Evolutionary conservation across 805 yeast species (phyloP).

Genomic region (Candida suzukii): DNA sequence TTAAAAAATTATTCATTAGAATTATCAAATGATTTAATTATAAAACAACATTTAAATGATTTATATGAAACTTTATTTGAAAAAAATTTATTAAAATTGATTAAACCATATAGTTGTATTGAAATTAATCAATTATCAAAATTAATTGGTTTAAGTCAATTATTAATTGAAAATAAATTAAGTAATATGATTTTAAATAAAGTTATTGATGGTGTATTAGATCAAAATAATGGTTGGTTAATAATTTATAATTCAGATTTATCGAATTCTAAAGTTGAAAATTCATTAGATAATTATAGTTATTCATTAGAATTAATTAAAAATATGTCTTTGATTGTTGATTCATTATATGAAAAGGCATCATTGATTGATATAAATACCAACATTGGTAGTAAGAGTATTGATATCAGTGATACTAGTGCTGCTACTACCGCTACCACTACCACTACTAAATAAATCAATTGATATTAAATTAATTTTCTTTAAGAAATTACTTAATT

Average conservation of each 20-base stretch:
- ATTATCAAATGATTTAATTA: slow-evolving; percentile 78
- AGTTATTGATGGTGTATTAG: slow-evolving; percentile 92
- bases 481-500: slow-evolving; percentile 34
- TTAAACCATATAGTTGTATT: slow-evolving; percentile 95
- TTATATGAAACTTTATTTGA: slow-evolving; percentile 89
- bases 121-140: slow-evolving; percentile 85
- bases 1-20: slow-evolving; percentile 64
- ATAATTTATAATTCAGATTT: slow-evolving; percentile 66
- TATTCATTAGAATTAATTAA: slow-evolving; percentile 81
- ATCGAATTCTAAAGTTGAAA: too few relatives aligned
- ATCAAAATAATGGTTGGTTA: slow-evolving; percentile 98
- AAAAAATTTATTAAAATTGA: slow-evolving; percentile 87
- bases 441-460: slow-evolving; percentile 13
- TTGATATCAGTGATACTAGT: not conserved
- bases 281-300: slow-evolving; percentile 86
- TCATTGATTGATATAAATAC: slow-evolving; percentile 56
- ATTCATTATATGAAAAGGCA: slow-evolving; percentile 89
- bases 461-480: slow-evolving; percentile 51
- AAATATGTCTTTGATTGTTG: slow-evolving; percentile 83
- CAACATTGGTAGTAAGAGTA: not conserved
- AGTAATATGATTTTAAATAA: slow-evolving; percentile 95
- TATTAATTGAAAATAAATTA: slow-evolving; percentile 88
- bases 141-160: slow-evolving; percentile 78
- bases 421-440: not conserved
- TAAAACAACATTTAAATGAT: slow-evolving; percentile 86